Percentiles rank a stretch among this genome's conserved stretches.
These are phyloP conservation scores for Coemansia sp. DNA, from an alignment of 192 early-diverging fungal genomes.

Conservation along the genomic window DNA sequence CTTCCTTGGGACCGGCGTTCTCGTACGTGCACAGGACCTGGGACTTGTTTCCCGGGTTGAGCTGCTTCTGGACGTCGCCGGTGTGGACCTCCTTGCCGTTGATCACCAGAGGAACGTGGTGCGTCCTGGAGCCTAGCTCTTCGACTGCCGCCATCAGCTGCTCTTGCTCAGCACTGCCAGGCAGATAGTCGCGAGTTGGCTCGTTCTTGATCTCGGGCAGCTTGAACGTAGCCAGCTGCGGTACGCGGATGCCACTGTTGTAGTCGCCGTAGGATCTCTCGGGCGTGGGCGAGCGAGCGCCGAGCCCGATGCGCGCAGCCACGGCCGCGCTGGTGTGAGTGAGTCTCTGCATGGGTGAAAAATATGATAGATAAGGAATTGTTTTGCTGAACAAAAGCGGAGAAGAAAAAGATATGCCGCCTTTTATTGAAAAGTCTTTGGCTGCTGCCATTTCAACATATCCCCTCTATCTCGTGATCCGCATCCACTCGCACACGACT, in stretches of 20 bases:
- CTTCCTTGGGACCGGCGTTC: constrained; percentile 69
- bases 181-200: constrained; percentile 78
- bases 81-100: constrained; percentile 81
- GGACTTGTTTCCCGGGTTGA: constrained; percentile 80
- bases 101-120: constrained; percentile 79
- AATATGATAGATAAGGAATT: background rate
- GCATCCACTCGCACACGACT: too few relatives aligned
- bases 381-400: too few relatives aligned
- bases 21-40: constrained; percentile 78
- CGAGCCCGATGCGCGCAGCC: constrained; percentile 1
- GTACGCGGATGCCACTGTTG: constrained; percentile 43
- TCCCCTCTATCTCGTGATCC: too few relatives aligned
- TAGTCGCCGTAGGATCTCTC: background rate
- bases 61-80: constrained; percentile 67
- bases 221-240: constrained; percentile 73
- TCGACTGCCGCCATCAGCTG: constrained; percentile 75
- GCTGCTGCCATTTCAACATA: background rate
- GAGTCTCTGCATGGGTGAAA: constrained; percentile 18
- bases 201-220: constrained; percentile 84
- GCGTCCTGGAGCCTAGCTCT: constrained; percentile 63
- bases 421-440: background rate
- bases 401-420: constrained; percentile 6
- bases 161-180: constrained; percentile 68
- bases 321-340: constrained; percentile 12
- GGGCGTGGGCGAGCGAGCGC: constrained; percentile 14